Evolutionary conservation across 108 stramenopile genomes (phyloP), one percentile per base, ranked within the genome.

Genomic region (Parmales sp.): DNA sequence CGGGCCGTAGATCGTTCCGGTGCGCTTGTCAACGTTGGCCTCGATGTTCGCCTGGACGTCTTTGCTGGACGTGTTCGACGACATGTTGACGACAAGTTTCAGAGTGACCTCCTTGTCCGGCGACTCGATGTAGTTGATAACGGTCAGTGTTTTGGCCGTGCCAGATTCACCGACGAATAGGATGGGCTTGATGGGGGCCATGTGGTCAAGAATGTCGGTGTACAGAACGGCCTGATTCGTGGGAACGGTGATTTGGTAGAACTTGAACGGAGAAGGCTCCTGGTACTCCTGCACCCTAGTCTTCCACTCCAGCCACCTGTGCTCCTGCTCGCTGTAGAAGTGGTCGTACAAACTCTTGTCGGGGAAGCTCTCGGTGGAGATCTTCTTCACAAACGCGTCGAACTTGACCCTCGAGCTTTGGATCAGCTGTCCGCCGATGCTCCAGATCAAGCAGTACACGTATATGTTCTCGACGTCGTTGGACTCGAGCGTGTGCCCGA

Each of bases 31-130:
- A 25, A 86, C 78, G 37, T 78, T 83, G 23, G 73, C 82, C 64
- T 83, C 83, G 46, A 86, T 79, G 66, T 79, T 86, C 38, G 41
- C 45, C 63, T 86, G 86, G 25, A 86, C 86, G 68, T 86, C 84
- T 37, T 31, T 49, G 1, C 72, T 67, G 22, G 76, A 77, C 39
- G 86, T 86, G 1, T 82, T 72, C 19, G 70, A 73, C 41, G 78
- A 79, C 38, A 86, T 81, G 67, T 85, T 85, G 36, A 86, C 70
- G 50, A 43, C 76, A 23, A 80, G 72, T 50, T 25, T 60, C 38
- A 28, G 36, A 37, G 51, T 69, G 45, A 3, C 34, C 43, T 82
- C 80, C 11, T 45, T 48, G 11, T 43, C 31, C 38, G 83, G 75
- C 19, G 34, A 28, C 16, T 9, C n/a, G 46, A 83, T 73, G 69